Evolutionary conservation across 2,329 filamentous ascomycete genomes (phyloP).

Genomic region (Epicoccum sorghinum): DNA sequence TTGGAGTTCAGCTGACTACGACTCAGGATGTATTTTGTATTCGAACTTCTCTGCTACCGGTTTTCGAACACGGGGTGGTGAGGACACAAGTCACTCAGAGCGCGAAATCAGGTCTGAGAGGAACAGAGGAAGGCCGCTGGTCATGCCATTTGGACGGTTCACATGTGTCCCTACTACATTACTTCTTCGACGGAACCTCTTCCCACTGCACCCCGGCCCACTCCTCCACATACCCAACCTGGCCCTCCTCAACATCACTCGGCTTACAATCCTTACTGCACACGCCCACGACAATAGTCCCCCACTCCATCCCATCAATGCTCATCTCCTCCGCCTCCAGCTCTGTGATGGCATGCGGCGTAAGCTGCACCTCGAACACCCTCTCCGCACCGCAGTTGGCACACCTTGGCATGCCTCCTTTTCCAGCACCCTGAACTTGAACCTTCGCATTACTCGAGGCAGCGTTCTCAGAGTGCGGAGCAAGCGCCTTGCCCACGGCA

Average conservation of each 20-base stretch:
- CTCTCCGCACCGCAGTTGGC: slow-evolving; percentile 74
- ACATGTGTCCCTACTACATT: neutral
- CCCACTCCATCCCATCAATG: slow-evolving; percentile 95
- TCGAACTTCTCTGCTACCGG: too few species aligned
- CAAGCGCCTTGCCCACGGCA: slow-evolving; percentile 70
- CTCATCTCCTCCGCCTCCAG: slow-evolving; percentile 75
- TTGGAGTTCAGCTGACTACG: too few species aligned
- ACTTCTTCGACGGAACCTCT: slow-evolving; percentile 58
- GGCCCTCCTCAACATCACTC: slow-evolving; percentile 62
- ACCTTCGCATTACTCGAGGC: slow-evolving; percentile 35
- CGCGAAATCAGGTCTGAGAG: too few species aligned
- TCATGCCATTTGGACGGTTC: too few species aligned
- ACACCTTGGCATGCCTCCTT: slow-evolving; percentile 71
- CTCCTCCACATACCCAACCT: slow-evolving; percentile 84
- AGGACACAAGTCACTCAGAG: too few species aligned
- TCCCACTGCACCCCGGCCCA: slow-evolving; percentile 99
- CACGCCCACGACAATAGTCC: slow-evolving; percentile 85
- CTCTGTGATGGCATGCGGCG: slow-evolving; percentile 86
- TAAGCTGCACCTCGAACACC: slow-evolving; percentile 90
- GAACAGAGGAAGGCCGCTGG: too few species aligned
- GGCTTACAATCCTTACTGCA: slow-evolving; percentile 80
- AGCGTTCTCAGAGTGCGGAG: slow-evolving; percentile 37
- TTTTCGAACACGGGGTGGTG: too few species aligned
- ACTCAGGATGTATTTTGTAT: too few species aligned
- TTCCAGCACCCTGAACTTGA: slow-evolving; percentile 31